Conservation (phyloP, 140 eudicot genomes). For the Erigeron philadelphicus region DNA sequence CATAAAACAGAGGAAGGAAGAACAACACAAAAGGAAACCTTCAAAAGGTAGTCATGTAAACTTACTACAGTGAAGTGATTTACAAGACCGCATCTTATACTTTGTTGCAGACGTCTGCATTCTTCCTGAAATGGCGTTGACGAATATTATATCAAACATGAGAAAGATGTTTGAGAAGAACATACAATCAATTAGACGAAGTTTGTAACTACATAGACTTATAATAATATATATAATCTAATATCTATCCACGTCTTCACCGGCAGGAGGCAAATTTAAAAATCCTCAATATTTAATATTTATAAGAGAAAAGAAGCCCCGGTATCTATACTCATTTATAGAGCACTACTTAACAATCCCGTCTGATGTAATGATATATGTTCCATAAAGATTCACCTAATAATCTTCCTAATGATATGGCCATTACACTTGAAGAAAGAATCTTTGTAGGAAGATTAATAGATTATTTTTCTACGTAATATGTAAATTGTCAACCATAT, state of each 20-base stretch:
- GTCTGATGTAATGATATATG: too few species aligned
- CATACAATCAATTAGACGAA: not conserved
- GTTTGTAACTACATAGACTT: not conserved
- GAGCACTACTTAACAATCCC: too few species aligned
- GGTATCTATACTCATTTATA: too few species aligned
- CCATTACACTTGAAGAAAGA: too few species aligned
- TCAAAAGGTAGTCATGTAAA: constrained; percentile 18
- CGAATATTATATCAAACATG: constrained; percentile 6
- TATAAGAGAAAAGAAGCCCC: too few species aligned
- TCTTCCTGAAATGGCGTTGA: constrained; percentile 55
- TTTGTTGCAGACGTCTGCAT: constrained; percentile 78
- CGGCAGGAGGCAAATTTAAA: not conserved
- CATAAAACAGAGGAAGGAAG: not conserved
- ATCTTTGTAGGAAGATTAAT: too few species aligned
- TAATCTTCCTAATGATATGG: too few species aligned
- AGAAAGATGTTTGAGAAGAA: too few species aligned
- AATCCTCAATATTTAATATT: too few species aligned
- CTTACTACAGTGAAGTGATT: constrained; percentile 74
- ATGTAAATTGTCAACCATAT: too few species aligned
- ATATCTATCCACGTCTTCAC: not conserved
- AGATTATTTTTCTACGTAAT: too few species aligned
- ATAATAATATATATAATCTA: not conserved
- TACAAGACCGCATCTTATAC: constrained; percentile 80
- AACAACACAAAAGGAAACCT: not conserved
- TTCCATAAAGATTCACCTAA: too few species aligned